These are phyloP conservation scores for Glutinoglossum americanum DNA, from an alignment of 495 filamentous ascomycete species.

Conservation along the genomic window DNA sequence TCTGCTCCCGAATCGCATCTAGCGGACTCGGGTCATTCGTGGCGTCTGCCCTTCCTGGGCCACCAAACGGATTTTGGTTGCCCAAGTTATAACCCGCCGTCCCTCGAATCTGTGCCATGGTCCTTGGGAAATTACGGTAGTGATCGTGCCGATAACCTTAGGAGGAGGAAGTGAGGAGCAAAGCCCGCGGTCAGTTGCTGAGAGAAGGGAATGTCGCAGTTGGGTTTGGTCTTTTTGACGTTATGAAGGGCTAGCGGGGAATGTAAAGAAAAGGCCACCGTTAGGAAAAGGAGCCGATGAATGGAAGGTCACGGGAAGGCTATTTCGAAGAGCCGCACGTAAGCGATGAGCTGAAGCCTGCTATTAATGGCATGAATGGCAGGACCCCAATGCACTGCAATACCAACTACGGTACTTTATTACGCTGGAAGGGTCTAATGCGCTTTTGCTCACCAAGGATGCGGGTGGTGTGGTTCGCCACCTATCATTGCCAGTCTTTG, in stretches of 20 bases:
- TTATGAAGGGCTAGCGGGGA: background rate
- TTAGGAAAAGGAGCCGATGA: background rate
- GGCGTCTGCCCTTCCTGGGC: constrained; percentile 35
- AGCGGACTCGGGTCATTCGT: constrained; percentile 66
- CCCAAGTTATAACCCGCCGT: constrained; percentile 91
- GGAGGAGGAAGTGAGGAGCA: background rate
- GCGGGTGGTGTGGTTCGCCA: no score
- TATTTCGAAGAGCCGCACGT: background rate
- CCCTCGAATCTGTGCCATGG: constrained; percentile 90
- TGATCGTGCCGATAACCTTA: background rate
- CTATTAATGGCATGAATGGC: no score
- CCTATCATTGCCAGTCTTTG: no score
- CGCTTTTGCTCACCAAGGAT: no score
- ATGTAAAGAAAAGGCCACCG: background rate
- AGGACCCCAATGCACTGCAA: no score
- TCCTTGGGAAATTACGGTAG: background rate
- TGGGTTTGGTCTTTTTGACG: background rate
- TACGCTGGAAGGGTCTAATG: no score
- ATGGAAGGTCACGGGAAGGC: background rate
- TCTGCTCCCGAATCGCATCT: constrained; percentile 80
- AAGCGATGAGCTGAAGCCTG: no score
- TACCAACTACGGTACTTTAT: no score
- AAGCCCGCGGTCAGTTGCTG: background rate
- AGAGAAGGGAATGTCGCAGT: background rate
- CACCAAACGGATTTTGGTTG: constrained; percentile 51